Base-by-base conservation (phyloP, 805 yeast genomes). In the Scheffersomyces ergatensis region DNA sequence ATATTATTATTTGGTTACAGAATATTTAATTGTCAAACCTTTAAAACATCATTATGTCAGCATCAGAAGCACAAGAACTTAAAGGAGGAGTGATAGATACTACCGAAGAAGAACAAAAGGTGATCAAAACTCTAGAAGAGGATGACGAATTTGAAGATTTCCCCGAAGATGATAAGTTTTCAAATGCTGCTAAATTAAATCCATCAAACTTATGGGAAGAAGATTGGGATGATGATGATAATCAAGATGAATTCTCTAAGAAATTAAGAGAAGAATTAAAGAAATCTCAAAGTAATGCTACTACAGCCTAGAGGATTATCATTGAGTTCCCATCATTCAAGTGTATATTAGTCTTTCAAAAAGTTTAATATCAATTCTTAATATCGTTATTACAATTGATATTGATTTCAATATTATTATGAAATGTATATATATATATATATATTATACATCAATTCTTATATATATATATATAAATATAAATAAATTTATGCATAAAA, bases 71-170 rank as follows among this genome's bases (percentile, higher is more conserved):
- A 23, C 25, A 23, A 23, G 9, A 6, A 23, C 25, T 11, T 23
- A 23, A 32, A 18, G 25, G 45, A 44, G 33, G 42, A n/a, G n/a
- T n/a, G n/a, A n/a, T n/a, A n/a, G n/a, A n/a, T n/a, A 21, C 24
- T 9, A 21, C 41, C 7, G 55, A 46, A 26, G 64, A 58, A 24
- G 70, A 67, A 44, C 49, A 67, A 43, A 67, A 67, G 48, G 56
- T 65, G 48, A 70, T 85, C 57, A 86, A 83, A 55, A 79, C 95
- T 2, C 70, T 92, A 36, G 98, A 92, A 60, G 97, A 92, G 54
- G 97, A 92, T 57, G 98, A 92, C 59, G 97, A 90, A 62, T 92
- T 92, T 58, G 98, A 92, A 68, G 98, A 92, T 60, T 92, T 92
- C 70, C 97, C 96, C 13, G 89, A 80, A 41, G 96, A 89, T 57